Percentiles rank a stretch among this genome's conserved stretches.
phyloP scores from a whole-genome alignment of 768 basidiomycete species.

The Wakefieldia striispora region DNA sequence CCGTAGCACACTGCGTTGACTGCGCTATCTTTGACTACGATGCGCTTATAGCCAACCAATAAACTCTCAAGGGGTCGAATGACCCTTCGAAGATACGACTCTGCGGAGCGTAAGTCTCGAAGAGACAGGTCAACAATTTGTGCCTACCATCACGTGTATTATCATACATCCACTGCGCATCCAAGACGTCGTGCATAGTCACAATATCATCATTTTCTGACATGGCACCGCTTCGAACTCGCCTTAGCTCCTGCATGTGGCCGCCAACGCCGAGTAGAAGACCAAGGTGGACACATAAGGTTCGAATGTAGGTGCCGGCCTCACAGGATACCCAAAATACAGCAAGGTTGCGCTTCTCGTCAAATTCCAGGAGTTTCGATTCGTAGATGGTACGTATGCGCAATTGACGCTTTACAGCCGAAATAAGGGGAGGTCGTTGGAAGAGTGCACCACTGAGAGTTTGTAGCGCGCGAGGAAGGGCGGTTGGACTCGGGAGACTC shows the following conservation, averaged over 20 bases:
- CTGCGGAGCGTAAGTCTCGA: conserved; percentile 40
- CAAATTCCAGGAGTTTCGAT: conserved; percentile 93
- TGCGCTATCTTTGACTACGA: conserved; percentile 98
- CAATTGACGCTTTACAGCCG: conserved; percentile 97
- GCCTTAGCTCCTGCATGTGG: conserved; percentile 98
- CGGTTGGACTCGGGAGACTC: conserved; percentile 72
- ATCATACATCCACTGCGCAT: conserved; percentile 98
- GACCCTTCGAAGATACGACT: conserved; percentile 93
- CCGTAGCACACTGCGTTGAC: conserved; percentile 99
- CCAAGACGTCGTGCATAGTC: conserved; percentile 99
- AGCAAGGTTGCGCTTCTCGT: conserved; percentile 92
- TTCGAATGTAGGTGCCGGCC: conserved; percentile 95
- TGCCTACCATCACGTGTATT: conserved; percentile 89
- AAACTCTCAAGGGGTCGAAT: conserved; percentile 94
- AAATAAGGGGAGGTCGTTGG: conserved; percentile 98
- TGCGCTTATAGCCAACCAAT: conserved; percentile 94
- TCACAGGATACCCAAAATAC: conserved; percentile 99
- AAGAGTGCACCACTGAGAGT: conserved; percentile 98
- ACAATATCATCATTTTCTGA: conserved; percentile 98
- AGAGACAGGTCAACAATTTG: conserved; percentile 5
- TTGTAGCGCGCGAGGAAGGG: conserved; percentile 90
- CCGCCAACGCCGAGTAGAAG: conserved; percentile 94
- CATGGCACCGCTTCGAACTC: conserved; percentile 94
- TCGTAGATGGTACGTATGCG: conserved; percentile 97
- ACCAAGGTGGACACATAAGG: conserved; percentile 95